Percentiles rank a stretch among this genome's conserved stretches.
Conservation (phyloP, 768 basidiomycete species). For the Lactifluus pinguis region DNA sequence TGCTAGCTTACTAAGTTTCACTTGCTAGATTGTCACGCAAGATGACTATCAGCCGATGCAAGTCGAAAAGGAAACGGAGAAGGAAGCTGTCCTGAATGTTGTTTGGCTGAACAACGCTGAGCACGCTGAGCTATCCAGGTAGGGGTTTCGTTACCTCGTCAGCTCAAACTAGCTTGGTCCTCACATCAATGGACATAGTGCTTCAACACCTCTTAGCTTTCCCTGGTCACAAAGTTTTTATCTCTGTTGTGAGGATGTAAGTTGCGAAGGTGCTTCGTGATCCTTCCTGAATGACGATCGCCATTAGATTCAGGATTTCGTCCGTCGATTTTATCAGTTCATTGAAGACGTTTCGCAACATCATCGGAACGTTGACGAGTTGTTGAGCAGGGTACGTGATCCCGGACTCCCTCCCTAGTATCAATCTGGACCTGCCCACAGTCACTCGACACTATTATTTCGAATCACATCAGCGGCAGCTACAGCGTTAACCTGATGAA, state of each 20-base stretch:
- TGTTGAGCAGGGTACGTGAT: slow-evolving; percentile 67
- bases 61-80: slow-evolving; percentile 48
- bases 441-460: slow-evolving; percentile 83
- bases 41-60: slow-evolving; percentile 92
- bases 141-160: neutral
- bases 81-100: slow-evolving; percentile 63
- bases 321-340: slow-evolving; percentile 94
- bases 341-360: slow-evolving; percentile 91
- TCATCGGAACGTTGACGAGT: slow-evolving; percentile 84
- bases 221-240: slow-evolving; percentile 97
- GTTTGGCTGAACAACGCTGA: slow-evolving; percentile 78
- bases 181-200: slow-evolving; percentile 32
- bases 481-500: slow-evolving; percentile 65
- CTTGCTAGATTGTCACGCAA: slow-evolving; percentile 59
- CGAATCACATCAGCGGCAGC: slow-evolving; percentile 63
- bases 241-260: slow-evolving; percentile 83
- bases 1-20: neutral
- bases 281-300: neutral
- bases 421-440: slow-evolving; percentile 24
- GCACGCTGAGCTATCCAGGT: slow-evolving; percentile 51
- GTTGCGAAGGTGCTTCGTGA: slow-evolving; percentile 14
- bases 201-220: slow-evolving; percentile 54
- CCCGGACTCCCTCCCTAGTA: neutral
- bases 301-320: slow-evolving; percentile 70
- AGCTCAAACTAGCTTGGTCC: neutral